Evolutionary conservation across 2,329 filamentous ascomycete species (phyloP).

Genomic region (Hirsutella rhossiliensis): DNA sequence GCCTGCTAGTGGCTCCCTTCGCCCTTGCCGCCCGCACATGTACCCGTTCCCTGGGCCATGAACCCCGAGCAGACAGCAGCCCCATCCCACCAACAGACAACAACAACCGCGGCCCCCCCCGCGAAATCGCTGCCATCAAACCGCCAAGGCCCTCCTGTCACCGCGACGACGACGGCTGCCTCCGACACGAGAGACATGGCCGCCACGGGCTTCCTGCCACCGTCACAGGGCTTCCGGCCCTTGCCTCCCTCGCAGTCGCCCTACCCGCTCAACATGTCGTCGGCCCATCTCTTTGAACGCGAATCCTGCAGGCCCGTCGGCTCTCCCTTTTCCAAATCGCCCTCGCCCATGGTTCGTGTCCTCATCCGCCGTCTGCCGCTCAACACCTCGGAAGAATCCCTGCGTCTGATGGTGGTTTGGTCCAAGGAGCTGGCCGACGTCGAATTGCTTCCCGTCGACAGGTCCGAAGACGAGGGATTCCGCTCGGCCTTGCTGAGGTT

Average conservation of each 20-base stretch:
- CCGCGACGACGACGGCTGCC: constrained; percentile 14
- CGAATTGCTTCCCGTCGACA: constrained; percentile 36
- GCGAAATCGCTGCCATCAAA: constrained; percentile 10
- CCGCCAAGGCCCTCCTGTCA: constrained; percentile 18
- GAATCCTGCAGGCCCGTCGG: constrained; percentile 28
- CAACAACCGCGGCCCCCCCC: constrained; percentile 9
- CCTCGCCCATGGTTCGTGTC: constrained; percentile 26
- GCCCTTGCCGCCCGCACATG: constrained; percentile 9
- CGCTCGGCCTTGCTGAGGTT: constrained; percentile 42
- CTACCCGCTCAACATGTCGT: constrained; percentile 19
- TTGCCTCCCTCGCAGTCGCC: constrained; percentile 17
- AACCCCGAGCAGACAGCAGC: constrained; percentile 10
- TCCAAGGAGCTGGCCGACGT: constrained; percentile 41
- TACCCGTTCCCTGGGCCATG: constrained; percentile 16
- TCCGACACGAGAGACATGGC: constrained; percentile 26
- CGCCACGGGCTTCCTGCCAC: constrained; percentile 28
- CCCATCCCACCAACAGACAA: constrained; percentile 9
- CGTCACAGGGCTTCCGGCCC: constrained; percentile 26
- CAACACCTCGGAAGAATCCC: constrained; percentile 39
- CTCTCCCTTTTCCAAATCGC: constrained; percentile 23
- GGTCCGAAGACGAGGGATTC: constrained; percentile 36
- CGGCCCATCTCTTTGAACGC: constrained; percentile 22
- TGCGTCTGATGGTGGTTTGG: constrained; percentile 47
- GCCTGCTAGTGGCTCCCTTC: not conserved
- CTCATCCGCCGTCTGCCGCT: constrained; percentile 42